These are phyloP conservation scores for Neotropicomus parvogracilis DNA, from an alignment of 1,284 basidiomycete genomes.

Conservation along the genomic window DNA sequence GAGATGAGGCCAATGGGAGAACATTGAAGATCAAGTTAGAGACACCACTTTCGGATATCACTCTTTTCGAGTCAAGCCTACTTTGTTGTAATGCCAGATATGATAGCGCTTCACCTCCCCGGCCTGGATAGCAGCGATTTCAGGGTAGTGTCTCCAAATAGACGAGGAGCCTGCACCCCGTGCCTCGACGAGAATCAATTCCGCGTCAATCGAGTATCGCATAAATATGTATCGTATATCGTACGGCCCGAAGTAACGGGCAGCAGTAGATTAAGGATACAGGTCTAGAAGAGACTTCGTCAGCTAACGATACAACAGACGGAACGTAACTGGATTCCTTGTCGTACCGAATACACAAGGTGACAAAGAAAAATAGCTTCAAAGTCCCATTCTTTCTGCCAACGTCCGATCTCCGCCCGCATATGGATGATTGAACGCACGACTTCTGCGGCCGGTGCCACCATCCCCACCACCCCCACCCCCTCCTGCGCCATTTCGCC, in stretches of 20 bases:
- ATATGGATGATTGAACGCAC: slow-evolving; percentile 33
- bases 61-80: too few relatives aligned
- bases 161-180: slow-evolving; percentile 1
- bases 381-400: slow-evolving; percentile 73
- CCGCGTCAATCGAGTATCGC: neutral
- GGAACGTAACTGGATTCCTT: slow-evolving; percentile 11
- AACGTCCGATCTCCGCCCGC: slow-evolving; percentile 66
- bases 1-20: neutral
- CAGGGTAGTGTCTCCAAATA: neutral
- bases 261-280: slow-evolving; percentile 30
- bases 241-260: slow-evolving; percentile 14
- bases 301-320: slow-evolving; percentile 32
- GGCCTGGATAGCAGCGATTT: too few relatives aligned
- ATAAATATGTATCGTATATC: slow-evolving; percentile 31
- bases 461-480: slow-evolving; percentile 15
- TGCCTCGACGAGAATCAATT: neutral
- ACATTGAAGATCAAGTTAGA: too few relatives aligned
- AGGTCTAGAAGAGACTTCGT: slow-evolving; percentile 22
- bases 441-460: slow-evolving; percentile 27
- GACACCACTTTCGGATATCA: neutral
- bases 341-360: slow-evolving; percentile 45
- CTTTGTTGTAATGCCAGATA: too few relatives aligned
- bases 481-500: slow-evolving; percentile 33
- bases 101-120: neutral
- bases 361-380: slow-evolving; percentile 26